Percentiles rank a stretch among this genome's conserved stretches.
phyloP scores from a whole-genome alignment of 179 eudicot genomes.

The Camellia oleifera region DNA sequence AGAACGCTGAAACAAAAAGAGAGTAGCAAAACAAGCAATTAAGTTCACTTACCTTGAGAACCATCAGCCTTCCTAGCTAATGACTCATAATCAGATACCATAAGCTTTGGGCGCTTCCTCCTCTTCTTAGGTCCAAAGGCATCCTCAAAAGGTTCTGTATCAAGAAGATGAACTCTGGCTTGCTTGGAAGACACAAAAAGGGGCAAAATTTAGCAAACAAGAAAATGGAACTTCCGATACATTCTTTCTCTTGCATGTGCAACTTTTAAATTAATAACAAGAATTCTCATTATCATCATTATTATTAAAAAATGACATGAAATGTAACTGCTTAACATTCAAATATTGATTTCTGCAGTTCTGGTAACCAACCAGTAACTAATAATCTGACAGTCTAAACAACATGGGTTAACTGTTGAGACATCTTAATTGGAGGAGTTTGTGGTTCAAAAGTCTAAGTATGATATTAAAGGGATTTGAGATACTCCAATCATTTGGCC shows the following conservation, averaged over 20 bases:
- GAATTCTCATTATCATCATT: background rate
- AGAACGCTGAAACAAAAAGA: background rate
- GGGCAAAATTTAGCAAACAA: conserved; percentile 3
- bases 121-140: conserved; percentile 85
- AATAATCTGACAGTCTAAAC: background rate
- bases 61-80: conserved; percentile 76
- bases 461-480: no score
- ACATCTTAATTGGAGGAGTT: background rate
- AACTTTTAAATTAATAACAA: background rate
- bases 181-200: conserved; percentile 44
- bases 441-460: no score
- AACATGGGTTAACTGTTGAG: no score
- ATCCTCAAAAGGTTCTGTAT: conserved; percentile 80
- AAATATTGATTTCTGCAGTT: background rate
- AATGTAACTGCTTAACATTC: conserved; percentile 1
- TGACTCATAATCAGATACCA: conserved; percentile 66
- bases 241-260: background rate
- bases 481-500: no score
- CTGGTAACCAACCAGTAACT: background rate
- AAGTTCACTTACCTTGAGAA: conserved; percentile 52
- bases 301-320: background rate
- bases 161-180: conserved; percentile 88
- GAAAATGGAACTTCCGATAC: background rate
- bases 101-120: conserved; percentile 84
- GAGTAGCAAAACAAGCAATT: background rate